Evolutionary conservation across 306 rosid species (phyloP).

Genomic region (Glycine soja): DNA sequence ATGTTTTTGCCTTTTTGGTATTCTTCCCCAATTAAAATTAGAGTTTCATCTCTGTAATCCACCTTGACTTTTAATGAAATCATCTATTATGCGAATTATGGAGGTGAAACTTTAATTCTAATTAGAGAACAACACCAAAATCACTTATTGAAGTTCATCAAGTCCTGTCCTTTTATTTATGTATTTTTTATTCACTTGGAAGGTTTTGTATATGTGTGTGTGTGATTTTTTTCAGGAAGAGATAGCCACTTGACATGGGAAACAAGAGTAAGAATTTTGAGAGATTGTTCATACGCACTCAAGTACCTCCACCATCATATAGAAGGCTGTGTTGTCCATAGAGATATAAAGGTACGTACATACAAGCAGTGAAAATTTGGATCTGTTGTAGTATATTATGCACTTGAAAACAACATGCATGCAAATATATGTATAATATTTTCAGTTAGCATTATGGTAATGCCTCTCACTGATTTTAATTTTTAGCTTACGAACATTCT

Average conservation of each 20-base stretch:
- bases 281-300: conserved; percentile 83
- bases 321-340: conserved; percentile 88
- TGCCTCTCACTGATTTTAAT: conserved; percentile 20
- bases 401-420: background rate
- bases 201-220: background rate
- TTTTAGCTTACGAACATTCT: conserved; percentile 86
- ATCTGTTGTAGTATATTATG: background rate
- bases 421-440: background rate
- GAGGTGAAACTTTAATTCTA: too few species aligned
- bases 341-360: conserved; percentile 81
- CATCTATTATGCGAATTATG: too few species aligned
- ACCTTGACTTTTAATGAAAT: too few species aligned
- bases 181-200: background rate
- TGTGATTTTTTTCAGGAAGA: conserved; percentile 53
- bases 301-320: conserved; percentile 77
- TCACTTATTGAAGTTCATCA: too few species aligned
- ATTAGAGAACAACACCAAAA: too few species aligned
- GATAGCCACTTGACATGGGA: conserved; percentile 69
- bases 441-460: background rate
- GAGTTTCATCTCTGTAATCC: too few species aligned
- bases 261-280: conserved; percentile 67
- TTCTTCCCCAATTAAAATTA: too few species aligned
- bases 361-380: background rate
- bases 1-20: too few species aligned
- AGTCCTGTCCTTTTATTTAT: too few species aligned